Percentiles rank a stretch among this genome's conserved stretches.
phyloP scores from a whole-genome alignment of 2,329 filamentous ascomycete genomes.

The Exophiala aquamarina region DNA sequence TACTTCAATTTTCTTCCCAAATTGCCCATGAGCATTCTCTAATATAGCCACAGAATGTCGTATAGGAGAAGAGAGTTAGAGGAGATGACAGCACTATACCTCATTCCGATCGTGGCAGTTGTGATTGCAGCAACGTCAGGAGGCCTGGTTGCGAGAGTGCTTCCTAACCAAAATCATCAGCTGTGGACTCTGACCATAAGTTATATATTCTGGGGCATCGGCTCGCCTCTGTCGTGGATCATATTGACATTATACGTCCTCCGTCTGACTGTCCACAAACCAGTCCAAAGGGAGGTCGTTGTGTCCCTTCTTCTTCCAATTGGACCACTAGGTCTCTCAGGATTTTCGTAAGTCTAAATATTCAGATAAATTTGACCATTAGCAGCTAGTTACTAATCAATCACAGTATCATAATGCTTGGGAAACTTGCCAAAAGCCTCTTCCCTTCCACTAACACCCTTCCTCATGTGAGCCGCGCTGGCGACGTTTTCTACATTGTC shows the following conservation, averaged over 20 bases:
- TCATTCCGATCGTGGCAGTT: conserved; percentile 66
- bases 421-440: conserved; percentile 42
- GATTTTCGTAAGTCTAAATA: conserved; percentile 3
- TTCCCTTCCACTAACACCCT: conserved; percentile 42
- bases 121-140: conserved; percentile 67
- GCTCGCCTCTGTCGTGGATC: conserved; percentile 60
- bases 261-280: conserved; percentile 64
- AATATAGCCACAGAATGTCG: conserved; percentile 34
- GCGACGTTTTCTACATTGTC: conserved; percentile 58
- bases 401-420: conserved; percentile 50
- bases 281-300: conserved; percentile 66
- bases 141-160: conserved; percentile 62
- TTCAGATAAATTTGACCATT: too few relatives aligned
- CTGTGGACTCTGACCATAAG: conserved; percentile 63
- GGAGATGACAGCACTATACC: conserved; percentile 63
- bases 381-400: conserved; percentile 1
- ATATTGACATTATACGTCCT: conserved; percentile 70
- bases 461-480: conserved; percentile 40
- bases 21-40: conserved; percentile 31
- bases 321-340: conserved; percentile 58
- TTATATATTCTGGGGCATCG: conserved; percentile 69
- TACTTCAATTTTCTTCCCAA: too few relatives aligned
- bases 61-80: conserved; percentile 42
- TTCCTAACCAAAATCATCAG: conserved; percentile 54
- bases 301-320: conserved; percentile 68